Evolutionary conservation across 331 rosid genomes (phyloP), one percentile per base, ranked within the genome.

Genomic region (Malus hybrid): DNA sequence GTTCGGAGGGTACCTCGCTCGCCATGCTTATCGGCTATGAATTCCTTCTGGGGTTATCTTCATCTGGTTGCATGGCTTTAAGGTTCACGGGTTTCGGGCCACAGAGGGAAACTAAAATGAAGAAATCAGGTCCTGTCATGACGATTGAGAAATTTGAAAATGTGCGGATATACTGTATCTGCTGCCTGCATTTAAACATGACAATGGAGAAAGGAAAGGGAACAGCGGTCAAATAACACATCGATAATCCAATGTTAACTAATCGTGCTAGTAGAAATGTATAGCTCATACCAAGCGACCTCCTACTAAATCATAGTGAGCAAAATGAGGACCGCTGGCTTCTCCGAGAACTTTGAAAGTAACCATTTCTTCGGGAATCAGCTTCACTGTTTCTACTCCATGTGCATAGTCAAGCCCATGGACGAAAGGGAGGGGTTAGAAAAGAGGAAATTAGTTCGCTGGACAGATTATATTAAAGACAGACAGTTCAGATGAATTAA

Each of bases 301-400:
- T 74, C 96, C 97, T 20, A 91, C 95, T 64, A 93, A 74, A 88
- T 93, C 98, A 63, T 88, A 93, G 83, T 93, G 98, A 64, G 88
- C 97, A 83, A 84, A 93, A 72, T 91, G 97, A 39, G 97, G 95
- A 61, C 97, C 95, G n/a, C 85, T 85, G 24, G 84, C 86, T 81
- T 89, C 91, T 66, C 97, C 98, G 15, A 91, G 87, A 78, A 91
- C 89, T 84, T 87, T 91, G 82, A 86, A 89, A 66, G 88, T 82
- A 42, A 86, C 85, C 65, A 88, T 77, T 28, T 88, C 81, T 86
- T 84, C 84, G 4, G 93, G 91, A 85, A 93, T 82, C 69, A 73
- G 79, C 88, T 91, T 93, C 72, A 76, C 97, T 56, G 96, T 93
- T 85, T 93, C 98, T 93, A 88, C 66, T 32, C 85, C 78, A 81